A percentile compares a stretch with the other conserved stretches of the same genome.
Conservation (phyloP, 805 yeast species). For the Candida piceae region DNA sequence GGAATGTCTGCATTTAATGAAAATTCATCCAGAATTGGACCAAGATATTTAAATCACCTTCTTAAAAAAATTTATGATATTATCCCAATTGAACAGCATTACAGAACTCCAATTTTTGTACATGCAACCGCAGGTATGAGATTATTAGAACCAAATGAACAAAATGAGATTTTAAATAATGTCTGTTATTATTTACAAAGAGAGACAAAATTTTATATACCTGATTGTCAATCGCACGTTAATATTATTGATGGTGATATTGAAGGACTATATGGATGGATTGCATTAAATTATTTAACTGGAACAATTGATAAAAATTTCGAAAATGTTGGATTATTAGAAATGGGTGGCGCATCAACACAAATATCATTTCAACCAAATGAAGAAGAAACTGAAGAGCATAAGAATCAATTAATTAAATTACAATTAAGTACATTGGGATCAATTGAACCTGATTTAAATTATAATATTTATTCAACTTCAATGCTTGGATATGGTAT, state of each 20-base stretch:
- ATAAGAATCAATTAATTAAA: slow-evolving; percentile 40
- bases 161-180: slow-evolving; percentile 36
- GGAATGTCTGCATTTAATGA: slow-evolving; percentile 50
- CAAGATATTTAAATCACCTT: slow-evolving; percentile 45
- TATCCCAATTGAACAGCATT: slow-evolving; percentile 56
- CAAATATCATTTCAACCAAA: slow-evolving; percentile 63
- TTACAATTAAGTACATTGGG: slow-evolving; percentile 37
- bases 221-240: slow-evolving; percentile 57
- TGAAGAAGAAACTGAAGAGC: slow-evolving; percentile 38
- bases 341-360: slow-evolving; percentile 63
- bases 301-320: slow-evolving; percentile 35
- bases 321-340: slow-evolving; percentile 50
- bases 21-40: slow-evolving; percentile 46
- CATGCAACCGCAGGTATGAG: slow-evolving; percentile 73
- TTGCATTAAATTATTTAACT: slow-evolving; percentile 52
- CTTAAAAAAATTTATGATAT: slow-evolving; percentile 42
- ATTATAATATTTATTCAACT: slow-evolving; percentile 44
- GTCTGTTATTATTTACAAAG: slow-evolving; percentile 45
- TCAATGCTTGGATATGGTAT: slow-evolving; percentile 60
- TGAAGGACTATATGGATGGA: slow-evolving; percentile 68
- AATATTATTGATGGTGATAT: slow-evolving; percentile 58
- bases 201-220: slow-evolving; percentile 48
- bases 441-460: slow-evolving; percentile 20
- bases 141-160: slow-evolving; percentile 45
- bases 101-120: slow-evolving; percentile 60